Evolutionary conservation across 2,329 filamentous ascomycete genomes (phyloP).

Genomic region (Aspergillus persii): DNA sequence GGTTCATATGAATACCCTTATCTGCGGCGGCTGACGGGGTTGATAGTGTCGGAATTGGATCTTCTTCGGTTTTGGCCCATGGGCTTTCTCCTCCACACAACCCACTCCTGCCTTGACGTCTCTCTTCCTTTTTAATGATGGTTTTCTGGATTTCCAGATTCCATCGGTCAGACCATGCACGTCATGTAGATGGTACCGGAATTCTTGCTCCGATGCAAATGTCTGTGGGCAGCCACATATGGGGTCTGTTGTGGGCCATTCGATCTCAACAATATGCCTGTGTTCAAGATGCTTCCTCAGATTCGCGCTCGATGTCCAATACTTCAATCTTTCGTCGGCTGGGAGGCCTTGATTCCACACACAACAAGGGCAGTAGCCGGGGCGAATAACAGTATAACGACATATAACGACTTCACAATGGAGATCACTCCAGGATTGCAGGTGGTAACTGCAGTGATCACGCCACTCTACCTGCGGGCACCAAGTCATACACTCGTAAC

Average conservation of each 20-base stretch:
- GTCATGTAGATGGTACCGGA: slow-evolving; percentile 5
- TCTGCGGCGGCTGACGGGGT: not conserved
- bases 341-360: slow-evolving; percentile 1
- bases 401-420: slow-evolving; percentile 11
- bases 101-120: not conserved
- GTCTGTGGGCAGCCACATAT: slow-evolving; percentile 5
- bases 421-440: slow-evolving; percentile 12
- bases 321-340: slow-evolving; percentile 1
- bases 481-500: slow-evolving; percentile 18
- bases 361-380: slow-evolving; percentile 9
- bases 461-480: slow-evolving; percentile 6
- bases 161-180: not conserved
- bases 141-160: slow-evolving; percentile 7
- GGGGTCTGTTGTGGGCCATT: slow-evolving; percentile 1
- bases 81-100: not conserved
- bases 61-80: slow-evolving; percentile 4
- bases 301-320: not conserved
- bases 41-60: slow-evolving; percentile 3
- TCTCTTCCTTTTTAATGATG: not conserved
- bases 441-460: slow-evolving; percentile 10
- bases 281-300: slow-evolving; percentile 3
- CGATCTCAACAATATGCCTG: not conserved
- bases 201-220: slow-evolving; percentile 4
- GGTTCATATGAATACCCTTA: not conserved
- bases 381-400: slow-evolving; percentile 1